These are phyloP conservation scores for Globisporangium heterothallicum DNA, from an alignment of 352 stramenopile species.

Conservation along the genomic window DNA sequence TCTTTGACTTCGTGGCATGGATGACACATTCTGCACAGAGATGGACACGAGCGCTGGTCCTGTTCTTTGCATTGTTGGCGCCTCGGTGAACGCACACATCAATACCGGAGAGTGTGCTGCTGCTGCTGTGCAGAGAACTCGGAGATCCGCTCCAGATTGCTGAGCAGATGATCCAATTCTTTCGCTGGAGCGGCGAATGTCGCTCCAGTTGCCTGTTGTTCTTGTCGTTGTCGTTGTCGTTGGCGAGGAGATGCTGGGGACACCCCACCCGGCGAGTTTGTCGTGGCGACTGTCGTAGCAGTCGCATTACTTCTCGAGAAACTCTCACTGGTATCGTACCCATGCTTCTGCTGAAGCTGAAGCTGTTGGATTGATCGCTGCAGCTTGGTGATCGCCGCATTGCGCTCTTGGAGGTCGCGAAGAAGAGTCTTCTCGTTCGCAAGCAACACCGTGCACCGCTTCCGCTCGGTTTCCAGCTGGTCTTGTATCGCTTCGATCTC, in stretches of 20 bases:
- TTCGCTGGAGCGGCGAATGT: slow-evolving; percentile 23
- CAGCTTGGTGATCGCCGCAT: slow-evolving; percentile 41
- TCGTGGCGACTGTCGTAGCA: slow-evolving; percentile 4
- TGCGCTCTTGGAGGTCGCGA: slow-evolving; percentile 69
- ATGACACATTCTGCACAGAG: too few species aligned
- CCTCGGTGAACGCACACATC: too few species aligned
- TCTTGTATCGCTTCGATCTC: slow-evolving; percentile 65
- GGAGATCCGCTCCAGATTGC: slow-evolving; percentile 65
- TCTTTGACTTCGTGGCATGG: too few species aligned
- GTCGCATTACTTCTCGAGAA: slow-evolving; percentile 4
- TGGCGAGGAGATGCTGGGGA: slow-evolving; percentile 7
- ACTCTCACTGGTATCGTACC: slow-evolving; percentile 4
- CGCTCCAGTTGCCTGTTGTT: neutral
- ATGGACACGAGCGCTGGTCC: too few species aligned
- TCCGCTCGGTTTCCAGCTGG: slow-evolving; percentile 60
- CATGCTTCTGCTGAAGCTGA: slow-evolving; percentile 24
- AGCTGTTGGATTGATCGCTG: slow-evolving; percentile 36
- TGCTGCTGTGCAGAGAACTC: slow-evolving; percentile 41
- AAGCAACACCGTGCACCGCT: slow-evolving; percentile 54
- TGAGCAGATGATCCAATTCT: slow-evolving; percentile 62
- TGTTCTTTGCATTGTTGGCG: too few species aligned
- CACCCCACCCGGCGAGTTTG: neutral
- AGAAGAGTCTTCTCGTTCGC: slow-evolving; percentile 66
- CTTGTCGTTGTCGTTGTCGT: slow-evolving; percentile 9
- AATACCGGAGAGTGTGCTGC: slow-evolving; percentile 2